Evolutionary conservation across 2,329 filamentous ascomycete genomes (phyloP).

Genomic region (Fusarium sp.): DNA sequence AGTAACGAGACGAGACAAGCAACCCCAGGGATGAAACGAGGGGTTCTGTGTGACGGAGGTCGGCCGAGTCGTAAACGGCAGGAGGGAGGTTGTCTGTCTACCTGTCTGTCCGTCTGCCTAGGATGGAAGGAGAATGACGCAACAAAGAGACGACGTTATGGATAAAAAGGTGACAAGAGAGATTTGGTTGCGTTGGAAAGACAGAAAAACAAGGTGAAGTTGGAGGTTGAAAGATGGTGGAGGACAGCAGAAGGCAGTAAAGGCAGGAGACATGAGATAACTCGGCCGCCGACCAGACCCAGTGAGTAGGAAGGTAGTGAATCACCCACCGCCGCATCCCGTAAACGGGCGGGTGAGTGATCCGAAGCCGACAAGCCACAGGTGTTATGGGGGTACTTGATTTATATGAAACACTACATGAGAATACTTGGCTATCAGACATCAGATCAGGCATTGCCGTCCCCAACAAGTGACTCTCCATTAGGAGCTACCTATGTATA

Average conservation of each 20-base stretch:
- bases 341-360: conserved; percentile 40
- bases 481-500: too few relatives aligned
- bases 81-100: conserved; percentile 4
- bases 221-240: conserved; percentile 21
- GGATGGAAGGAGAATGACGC: conserved; percentile 34
- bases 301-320: too few relatives aligned
- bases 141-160: conserved; percentile 27
- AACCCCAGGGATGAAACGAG: conserved; percentile 32
- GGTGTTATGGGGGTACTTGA: conserved; percentile 23
- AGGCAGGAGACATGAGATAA: conserved; percentile 30
- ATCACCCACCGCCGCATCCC: conserved; percentile 43
- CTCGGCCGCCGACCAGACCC: conserved; percentile 38
- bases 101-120: too few relatives aligned
- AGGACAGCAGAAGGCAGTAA: conserved; percentile 14
- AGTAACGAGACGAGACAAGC: conserved; percentile 6
- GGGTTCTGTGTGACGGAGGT: conserved; percentile 30
- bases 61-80: conserved; percentile 22
- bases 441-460: background rate
- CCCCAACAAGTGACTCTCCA: background rate
- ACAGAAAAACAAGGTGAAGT: conserved; percentile 12
- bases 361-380: conserved; percentile 44
- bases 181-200: background rate
- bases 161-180: conserved; percentile 13
- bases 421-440: conserved; percentile 22
- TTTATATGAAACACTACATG: conserved; percentile 19